Evolutionary conservation across 1,139 yeast species (phyloP), one percentile per base, ranked within the genome.

Genomic region (Debaryomyces nepalensis): DNA sequence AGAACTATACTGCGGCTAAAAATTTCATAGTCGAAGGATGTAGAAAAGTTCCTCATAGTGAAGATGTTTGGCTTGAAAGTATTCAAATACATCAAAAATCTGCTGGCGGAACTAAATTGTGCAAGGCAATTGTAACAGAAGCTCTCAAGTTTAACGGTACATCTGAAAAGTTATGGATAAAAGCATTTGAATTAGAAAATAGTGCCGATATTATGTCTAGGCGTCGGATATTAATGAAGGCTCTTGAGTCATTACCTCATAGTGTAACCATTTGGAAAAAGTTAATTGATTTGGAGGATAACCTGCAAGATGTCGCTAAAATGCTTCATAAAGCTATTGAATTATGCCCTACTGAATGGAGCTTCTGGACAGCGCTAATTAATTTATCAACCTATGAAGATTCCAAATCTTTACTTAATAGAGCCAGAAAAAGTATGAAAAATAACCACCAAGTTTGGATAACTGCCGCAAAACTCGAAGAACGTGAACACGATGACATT

Each of bases 61-160:
- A 84, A 48, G 87, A 81, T 12, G 70, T 90, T 0, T 93, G 99
- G 99, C 61, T 91, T 4, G 96, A 88, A 49, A 83, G 76, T 55
- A 71, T 93, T 8, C 73, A 89, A 34, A 63, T 91, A n/a, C 83
- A 88, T 57, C 64, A 61, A 9, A 60, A 68, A 11, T 77, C 81
- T 26, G 52, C 71, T 2, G 72, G 66, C 19, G 75, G 73, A 2
- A 41, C 47, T 9, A 60, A 63, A 33, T 51, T 67, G 9, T 70
- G 83, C 48, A 84, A 79, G 54, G 61, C 70, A 1, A 70, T 90
- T 15, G 82, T 83, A 4, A 78, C 86, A 0, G 82, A 82, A 41
- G 97, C 88, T 0, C 73, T 91, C 4, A 68, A 70, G 42, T 75
- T 68, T 52, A 77, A 82, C 41, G 76, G 81, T 0, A 66, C 63